These are phyloP conservation scores for Sclerospora graminicola DNA, from an alignment of 352 stramenopile species.

Conservation along the genomic window DNA sequence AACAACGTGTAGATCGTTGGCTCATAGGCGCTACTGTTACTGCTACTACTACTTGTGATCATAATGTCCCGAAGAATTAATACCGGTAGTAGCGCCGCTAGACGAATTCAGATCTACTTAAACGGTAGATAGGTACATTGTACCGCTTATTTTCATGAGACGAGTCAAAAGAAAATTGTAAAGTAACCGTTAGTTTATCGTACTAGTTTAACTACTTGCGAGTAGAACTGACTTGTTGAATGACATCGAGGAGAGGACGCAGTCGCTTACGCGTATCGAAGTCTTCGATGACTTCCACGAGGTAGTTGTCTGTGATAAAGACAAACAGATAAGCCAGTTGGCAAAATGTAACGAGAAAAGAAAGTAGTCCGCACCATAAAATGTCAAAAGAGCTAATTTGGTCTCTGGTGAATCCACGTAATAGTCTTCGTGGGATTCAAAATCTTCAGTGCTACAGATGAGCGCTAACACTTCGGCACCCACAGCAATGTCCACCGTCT, in stretches of 20 bases:
- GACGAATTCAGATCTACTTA: no score
- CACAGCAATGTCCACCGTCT: slow-evolving; percentile 40
- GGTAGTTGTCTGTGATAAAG: slow-evolving; percentile 41
- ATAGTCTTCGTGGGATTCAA: slow-evolving; percentile 22
- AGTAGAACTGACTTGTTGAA: slow-evolving; percentile 2
- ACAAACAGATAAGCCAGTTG: no score
- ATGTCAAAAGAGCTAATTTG: slow-evolving; percentile 32
- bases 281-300: slow-evolving; percentile 54
- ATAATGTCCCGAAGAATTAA: no score
- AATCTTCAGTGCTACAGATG: slow-evolving; percentile 47
- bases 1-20: slow-evolving; percentile 68
- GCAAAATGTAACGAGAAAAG: slow-evolving; percentile 23
- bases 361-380: no score
- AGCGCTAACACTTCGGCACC: slow-evolving; percentile 61
- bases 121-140: no score
- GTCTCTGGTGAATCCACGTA: slow-evolving; percentile 51
- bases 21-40: slow-evolving; percentile 31
- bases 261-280: slow-evolving; percentile 57
- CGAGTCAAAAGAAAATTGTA: no score
- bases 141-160: no score
- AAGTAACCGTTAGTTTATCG: no score
- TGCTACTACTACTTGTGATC: slow-evolving; percentile 11
- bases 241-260: slow-evolving; percentile 63
- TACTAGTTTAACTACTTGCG: no score
- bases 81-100: no score